Conservation (phyloP, 176 grass and related monocot genomes). For the Guadua angustifolia region DNA sequence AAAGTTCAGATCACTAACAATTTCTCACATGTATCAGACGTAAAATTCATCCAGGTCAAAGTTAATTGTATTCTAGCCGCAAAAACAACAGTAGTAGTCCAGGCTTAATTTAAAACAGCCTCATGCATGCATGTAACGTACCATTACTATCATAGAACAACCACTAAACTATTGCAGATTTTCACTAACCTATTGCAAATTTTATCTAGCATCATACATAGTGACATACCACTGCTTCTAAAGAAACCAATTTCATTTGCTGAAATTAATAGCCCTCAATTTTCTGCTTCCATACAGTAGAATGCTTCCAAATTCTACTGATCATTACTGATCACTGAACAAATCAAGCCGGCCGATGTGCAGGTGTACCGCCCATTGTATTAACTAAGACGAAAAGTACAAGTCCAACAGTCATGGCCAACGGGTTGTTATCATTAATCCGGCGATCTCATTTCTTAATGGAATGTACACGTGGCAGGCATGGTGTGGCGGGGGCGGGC, state of each 20-base stretch:
- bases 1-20: not conserved
- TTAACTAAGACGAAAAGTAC: slow-evolving; percentile 18
- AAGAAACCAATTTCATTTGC: not conserved
- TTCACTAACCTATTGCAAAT: not conserved
- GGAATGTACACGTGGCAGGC: slow-evolving; percentile 38
- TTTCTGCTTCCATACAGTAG: not conserved
- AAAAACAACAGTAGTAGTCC: slow-evolving; percentile 26
- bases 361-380: slow-evolving; percentile 26
- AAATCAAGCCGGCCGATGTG: slow-evolving; percentile 38
- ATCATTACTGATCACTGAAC: slow-evolving; percentile 37
- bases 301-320: slow-evolving; percentile 26
- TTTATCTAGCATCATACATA: slow-evolving; percentile 8
- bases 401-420: slow-evolving; percentile 38
- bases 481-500: slow-evolving; percentile 14
- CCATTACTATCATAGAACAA: slow-evolving; percentile 12
- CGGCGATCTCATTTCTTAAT: slow-evolving; percentile 6
- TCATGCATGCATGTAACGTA: not conserved
- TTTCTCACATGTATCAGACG: not conserved
- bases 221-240: not conserved
- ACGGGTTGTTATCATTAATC: slow-evolving; percentile 25
- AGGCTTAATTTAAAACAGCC: not conserved
- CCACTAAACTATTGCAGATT: not conserved
- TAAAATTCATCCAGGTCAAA: not conserved
- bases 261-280: not conserved
- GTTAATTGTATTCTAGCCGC: not conserved